phyloP scores from a whole-genome alignment of 179 eudicot species.

The Actinidia arguta region DNA sequence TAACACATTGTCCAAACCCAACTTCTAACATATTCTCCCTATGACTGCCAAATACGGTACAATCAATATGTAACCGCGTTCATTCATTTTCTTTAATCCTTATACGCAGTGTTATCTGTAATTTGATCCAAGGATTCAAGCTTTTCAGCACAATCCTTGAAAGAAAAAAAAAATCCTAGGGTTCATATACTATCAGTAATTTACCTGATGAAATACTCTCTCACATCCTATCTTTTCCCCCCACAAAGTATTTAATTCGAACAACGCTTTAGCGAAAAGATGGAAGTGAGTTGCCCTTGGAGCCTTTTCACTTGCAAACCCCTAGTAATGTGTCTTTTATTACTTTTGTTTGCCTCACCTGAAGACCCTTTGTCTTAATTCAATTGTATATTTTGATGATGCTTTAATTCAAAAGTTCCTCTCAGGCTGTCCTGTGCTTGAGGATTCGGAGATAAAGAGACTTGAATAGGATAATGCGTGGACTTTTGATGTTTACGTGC shows the following conservation, averaged over 20 bases:
- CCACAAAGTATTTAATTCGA: background rate
- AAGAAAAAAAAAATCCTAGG: background rate
- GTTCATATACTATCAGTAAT: background rate
- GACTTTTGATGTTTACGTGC: background rate
- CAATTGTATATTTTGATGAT: background rate
- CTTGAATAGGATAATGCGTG: background rate
- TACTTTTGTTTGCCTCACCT: constrained; percentile 3
- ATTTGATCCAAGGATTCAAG: background rate
- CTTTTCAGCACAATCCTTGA: background rate
- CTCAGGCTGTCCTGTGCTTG: background rate
- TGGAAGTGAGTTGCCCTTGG: background rate
- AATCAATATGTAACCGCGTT: too few species aligned
- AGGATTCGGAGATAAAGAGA: background rate
- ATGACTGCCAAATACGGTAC: too few species aligned
- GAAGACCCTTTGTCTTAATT: background rate
- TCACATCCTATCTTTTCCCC: background rate
- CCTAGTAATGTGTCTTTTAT: background rate
- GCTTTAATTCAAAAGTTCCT: constrained; percentile 1
- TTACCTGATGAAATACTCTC: background rate
- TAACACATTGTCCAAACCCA: too few species aligned
- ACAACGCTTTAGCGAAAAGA: background rate
- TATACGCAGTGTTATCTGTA: background rate
- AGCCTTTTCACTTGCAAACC: too few species aligned
- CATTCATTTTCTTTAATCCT: too few species aligned
- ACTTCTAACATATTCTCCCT: too few species aligned